Percentiles rank a stretch among this genome's conserved stretches.
Conservation (phyloP, 495 filamentous ascomycete species). For the Penicillium arizonense region DNA sequence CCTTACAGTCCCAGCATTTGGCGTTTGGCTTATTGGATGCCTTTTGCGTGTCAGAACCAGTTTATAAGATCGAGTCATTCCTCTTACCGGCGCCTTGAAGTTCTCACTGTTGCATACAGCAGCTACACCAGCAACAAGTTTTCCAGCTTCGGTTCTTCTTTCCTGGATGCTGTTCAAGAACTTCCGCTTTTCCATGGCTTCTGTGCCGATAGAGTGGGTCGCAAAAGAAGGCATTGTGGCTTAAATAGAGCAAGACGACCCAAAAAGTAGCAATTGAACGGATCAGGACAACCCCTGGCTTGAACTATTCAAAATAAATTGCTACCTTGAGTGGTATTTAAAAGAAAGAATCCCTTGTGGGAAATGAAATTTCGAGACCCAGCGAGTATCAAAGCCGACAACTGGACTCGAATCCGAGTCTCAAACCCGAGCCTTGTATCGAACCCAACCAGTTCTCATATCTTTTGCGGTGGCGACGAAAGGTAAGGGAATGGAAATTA, state of each 20-base stretch:
- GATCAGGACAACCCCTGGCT: too few relatives aligned
- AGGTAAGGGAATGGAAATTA: too few relatives aligned
- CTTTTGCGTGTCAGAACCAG: not conserved
- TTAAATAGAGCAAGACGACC: not conserved
- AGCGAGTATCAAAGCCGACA: too few relatives aligned
- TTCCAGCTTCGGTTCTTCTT: not conserved
- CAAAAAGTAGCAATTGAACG: not conserved
- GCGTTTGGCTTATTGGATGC: not conserved
- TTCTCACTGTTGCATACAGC: not conserved
- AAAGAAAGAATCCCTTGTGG: not conserved
- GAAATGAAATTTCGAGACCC: not conserved
- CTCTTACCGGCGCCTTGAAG: not conserved
- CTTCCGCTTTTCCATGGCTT: not conserved
- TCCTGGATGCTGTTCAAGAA: not conserved
- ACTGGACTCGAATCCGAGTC: not conserved
- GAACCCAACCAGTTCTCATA: too few relatives aligned
- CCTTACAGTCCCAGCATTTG: not conserved
- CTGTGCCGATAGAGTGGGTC: not conserved
- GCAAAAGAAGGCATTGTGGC: not conserved
- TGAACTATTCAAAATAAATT: not conserved
- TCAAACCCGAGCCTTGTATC: not conserved
- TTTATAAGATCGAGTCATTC: not conserved
- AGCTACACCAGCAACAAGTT: constrained; percentile 2
- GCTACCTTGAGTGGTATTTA: not conserved
- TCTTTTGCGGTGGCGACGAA: too few relatives aligned